A percentile compares a stretch with the other conserved stretches of the same genome.
These are phyloP conservation scores for Monotropa hypopitys DNA, from an alignment of 179 eudicot genomes.

Conservation along the genomic window DNA sequence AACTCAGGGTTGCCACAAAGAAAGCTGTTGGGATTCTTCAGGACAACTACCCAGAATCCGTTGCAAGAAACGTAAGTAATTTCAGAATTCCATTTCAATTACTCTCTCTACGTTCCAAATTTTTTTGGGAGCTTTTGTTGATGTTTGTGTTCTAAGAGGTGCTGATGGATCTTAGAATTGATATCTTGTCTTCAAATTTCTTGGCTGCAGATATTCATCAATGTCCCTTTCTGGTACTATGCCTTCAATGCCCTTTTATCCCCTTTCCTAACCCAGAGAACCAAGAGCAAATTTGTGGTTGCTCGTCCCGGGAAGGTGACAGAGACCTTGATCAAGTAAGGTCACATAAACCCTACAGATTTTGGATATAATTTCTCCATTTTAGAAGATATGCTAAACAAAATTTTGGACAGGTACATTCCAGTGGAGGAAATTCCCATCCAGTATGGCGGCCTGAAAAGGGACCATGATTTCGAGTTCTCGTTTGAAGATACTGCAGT, in stretches of 20 bases:
- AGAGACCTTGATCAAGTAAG: slow-evolving; percentile 65
- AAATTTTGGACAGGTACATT: slow-evolving; percentile 35
- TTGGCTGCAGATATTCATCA: slow-evolving; percentile 46
- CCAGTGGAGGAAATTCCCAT: slow-evolving; percentile 37
- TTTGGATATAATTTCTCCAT: neutral
- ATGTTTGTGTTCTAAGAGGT: neutral
- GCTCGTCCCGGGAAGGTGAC: slow-evolving; percentile 49
- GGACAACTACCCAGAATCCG: slow-evolving; percentile 73
- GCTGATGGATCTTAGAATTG: neutral
- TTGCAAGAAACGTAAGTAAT: slow-evolving; percentile 48
- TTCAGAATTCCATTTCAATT: neutral
- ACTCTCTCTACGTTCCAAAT: neutral
- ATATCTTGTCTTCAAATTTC: neutral
- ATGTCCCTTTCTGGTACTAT: slow-evolving; percentile 68
- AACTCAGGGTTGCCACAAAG: slow-evolving; percentile 34
- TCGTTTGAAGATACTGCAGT: slow-evolving; percentile 23
- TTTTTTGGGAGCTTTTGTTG: neutral
- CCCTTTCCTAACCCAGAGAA: slow-evolving; percentile 58
- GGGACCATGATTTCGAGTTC: slow-evolving; percentile 44
- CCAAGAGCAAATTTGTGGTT: slow-evolving; percentile 58
- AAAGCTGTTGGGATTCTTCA: slow-evolving; percentile 46
- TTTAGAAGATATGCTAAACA: neutral
- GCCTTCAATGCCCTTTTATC: slow-evolving; percentile 45
- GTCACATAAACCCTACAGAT: neutral
- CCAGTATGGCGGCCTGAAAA: slow-evolving; percentile 51